These are phyloP conservation scores for Mortierella sp. DNA, from an alignment of 371 early-diverging fungal species.

Conservation along the genomic window DNA sequence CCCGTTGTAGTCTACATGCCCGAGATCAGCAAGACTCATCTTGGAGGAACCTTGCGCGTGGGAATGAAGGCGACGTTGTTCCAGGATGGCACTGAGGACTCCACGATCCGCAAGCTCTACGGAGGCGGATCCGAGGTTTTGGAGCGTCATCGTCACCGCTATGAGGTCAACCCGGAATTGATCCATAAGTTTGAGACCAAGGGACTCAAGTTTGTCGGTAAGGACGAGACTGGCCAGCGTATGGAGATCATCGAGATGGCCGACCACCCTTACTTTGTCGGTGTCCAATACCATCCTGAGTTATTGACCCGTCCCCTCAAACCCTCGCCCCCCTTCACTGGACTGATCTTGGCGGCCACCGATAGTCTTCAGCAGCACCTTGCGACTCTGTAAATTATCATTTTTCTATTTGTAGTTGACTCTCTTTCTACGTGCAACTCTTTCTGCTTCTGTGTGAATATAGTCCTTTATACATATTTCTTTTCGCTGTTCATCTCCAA, in stretches of 20 bases:
- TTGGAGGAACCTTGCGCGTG: constrained; percentile 98
- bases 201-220: constrained; percentile 95
- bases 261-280: constrained; percentile 98
- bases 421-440: not conserved
- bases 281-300: constrained; percentile 99
- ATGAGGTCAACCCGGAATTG: constrained; percentile 96
- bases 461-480: not conserved
- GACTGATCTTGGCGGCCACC: constrained; percentile 91
- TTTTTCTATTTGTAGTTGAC: not conserved
- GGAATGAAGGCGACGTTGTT: constrained; percentile 94
- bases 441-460: not conserved
- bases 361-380: constrained; percentile 61
- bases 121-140: constrained; percentile 74
- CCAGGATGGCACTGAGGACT: constrained; percentile 71
- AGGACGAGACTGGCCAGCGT: constrained; percentile 94
- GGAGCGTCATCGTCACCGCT: constrained; percentile 99
- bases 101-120: constrained; percentile 79
- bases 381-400: constrained; percentile 26
- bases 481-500: not conserved
- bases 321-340: constrained; percentile 96
- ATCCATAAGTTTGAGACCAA: constrained; percentile 84
- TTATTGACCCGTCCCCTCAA: constrained; percentile 95
- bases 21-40: constrained; percentile 92
- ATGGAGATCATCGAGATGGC: constrained; percentile 98
- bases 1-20: constrained; percentile 98